Conservation (phyloP, 371 early-diverging fungal genomes). For the Entomophthora muscae region DNA sequence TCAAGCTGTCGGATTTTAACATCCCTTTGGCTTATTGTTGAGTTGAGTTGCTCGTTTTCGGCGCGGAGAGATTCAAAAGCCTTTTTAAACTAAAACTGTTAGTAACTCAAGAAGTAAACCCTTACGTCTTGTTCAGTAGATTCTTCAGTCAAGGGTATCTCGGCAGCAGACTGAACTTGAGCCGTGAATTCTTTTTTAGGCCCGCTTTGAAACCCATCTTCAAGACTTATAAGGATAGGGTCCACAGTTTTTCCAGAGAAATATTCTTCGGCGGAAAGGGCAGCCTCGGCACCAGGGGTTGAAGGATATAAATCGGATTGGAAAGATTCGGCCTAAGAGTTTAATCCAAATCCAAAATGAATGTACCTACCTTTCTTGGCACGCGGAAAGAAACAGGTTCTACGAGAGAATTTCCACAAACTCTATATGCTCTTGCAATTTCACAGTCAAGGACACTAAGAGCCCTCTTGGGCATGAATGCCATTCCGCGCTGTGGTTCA, state of each 20-base stretch:
- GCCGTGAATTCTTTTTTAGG: slow-evolving; percentile 62
- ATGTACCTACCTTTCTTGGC: slow-evolving; percentile 68
- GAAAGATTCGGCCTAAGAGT: slow-evolving; percentile 77
- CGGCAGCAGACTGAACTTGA: slow-evolving; percentile 15
- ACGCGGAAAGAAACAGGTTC: slow-evolving; percentile 95
- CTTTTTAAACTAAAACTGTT: neutral
- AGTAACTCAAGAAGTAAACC: neutral
- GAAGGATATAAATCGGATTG: slow-evolving; percentile 90
- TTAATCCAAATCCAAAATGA: neutral
- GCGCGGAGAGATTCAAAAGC: neutral
- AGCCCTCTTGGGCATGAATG: slow-evolving; percentile 86
- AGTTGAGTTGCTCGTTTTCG: neutral
- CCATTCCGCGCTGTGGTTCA: slow-evolving; percentile 89
- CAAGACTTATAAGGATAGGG: slow-evolving; percentile 65
- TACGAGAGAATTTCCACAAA: slow-evolving; percentile 49
- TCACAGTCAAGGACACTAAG: slow-evolving; percentile 73
- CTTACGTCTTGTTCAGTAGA: neutral
- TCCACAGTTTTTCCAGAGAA: slow-evolving; percentile 67
- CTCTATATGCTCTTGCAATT: slow-evolving; percentile 85
- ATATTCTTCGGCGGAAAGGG: slow-evolving; percentile 78
- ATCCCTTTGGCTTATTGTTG: neutral
- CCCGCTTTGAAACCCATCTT: slow-evolving; percentile 51
- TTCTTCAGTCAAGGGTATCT: neutral
- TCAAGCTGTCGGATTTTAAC: neutral
- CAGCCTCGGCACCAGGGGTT: slow-evolving; percentile 57